These are phyloP conservation scores for Mycosphaerella arachidis DNA, from an alignment of 2,329 filamentous ascomycete genomes.

Conservation along the genomic window DNA sequence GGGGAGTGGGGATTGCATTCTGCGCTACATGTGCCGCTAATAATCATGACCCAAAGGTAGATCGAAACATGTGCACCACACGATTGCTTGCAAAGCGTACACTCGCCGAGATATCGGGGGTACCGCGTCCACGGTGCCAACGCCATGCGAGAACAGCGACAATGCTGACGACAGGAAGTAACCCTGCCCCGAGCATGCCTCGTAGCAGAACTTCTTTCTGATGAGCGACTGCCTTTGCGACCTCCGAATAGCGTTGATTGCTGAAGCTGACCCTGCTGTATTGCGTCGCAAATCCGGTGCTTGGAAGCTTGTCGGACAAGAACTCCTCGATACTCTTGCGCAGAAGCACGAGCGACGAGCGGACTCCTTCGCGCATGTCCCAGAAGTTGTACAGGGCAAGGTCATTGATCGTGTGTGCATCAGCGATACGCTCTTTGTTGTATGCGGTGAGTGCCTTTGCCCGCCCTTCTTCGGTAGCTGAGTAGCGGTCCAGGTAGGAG, in stretches of 20 bases:
- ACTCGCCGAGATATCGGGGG: conserved; percentile 9
- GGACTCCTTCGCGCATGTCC: conserved; percentile 87
- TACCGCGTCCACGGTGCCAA: conserved; percentile 20
- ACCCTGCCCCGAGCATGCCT: conserved; percentile 47
- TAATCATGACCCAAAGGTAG: not conserved
- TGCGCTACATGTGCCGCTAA: not conserved
- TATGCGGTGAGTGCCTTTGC: conserved; percentile 64
- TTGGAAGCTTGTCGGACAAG: conserved; percentile 69
- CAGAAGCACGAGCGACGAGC: conserved; percentile 69
- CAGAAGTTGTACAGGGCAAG: conserved; percentile 86
- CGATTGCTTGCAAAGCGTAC: conserved; percentile 13
- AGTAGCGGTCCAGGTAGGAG: conserved; percentile 68
- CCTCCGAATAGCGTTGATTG: conserved; percentile 84
- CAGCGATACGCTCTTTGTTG: conserved; percentile 65
- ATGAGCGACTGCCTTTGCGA: conserved; percentile 63
- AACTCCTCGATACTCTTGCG: conserved; percentile 85
- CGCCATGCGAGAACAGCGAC: conserved; percentile 28
- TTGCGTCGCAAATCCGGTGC: conserved; percentile 83
- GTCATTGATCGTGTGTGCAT: conserved; percentile 87
- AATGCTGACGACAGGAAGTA: conserved; percentile 26
- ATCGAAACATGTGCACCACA: conserved; percentile 12
- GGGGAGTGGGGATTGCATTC: not conserved
- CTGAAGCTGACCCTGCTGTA: conserved; percentile 91
- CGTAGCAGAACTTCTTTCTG: conserved; percentile 53
- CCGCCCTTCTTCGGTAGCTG: conserved; percentile 37